Evolutionary conservation across 2,329 filamentous ascomycete genomes (phyloP).

Genomic region (Dothidotthia symphoricarpi): DNA sequence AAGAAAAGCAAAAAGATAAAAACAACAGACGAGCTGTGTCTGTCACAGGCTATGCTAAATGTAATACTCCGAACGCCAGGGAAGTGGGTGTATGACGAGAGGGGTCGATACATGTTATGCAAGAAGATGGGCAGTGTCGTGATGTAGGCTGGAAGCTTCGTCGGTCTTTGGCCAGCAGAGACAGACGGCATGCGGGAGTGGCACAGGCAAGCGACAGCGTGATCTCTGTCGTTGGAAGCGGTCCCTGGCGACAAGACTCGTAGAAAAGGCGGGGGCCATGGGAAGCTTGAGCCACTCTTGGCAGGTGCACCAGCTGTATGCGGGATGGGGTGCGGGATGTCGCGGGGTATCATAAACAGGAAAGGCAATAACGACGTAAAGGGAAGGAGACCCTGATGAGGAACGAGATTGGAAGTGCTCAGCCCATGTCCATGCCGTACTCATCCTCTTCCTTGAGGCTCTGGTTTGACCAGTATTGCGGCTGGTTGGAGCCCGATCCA

Average conservation of each 20-base stretch:
- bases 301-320: conserved; percentile 31
- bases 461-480: conserved; percentile 53
- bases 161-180: conserved; percentile 38
- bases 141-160: conserved; percentile 23
- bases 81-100: conserved; percentile 12
- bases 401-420: conserved; percentile 13
- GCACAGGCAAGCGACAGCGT: not conserved
- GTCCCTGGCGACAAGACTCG: not conserved
- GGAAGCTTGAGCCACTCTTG: conserved; percentile 1
- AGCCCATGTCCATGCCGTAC: conserved; percentile 69
- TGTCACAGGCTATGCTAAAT: conserved; percentile 8
- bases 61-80: conserved; percentile 18
- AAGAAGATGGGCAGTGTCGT: conserved; percentile 27
- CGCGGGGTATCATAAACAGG: conserved; percentile 37
- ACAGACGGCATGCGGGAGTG: conserved; percentile 19
- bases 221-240: no score
- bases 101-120: conserved; percentile 29
- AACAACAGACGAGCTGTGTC: not conserved
- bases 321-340: conserved; percentile 34
- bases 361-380: conserved; percentile 20
- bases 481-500: conserved; percentile 52
- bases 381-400: conserved; percentile 8
- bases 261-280: conserved; percentile 2
- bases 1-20: not conserved
- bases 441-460: conserved; percentile 95